Conservation (phyloP, 345 rosid genomes). For the Lepidium aucheri region DNA sequence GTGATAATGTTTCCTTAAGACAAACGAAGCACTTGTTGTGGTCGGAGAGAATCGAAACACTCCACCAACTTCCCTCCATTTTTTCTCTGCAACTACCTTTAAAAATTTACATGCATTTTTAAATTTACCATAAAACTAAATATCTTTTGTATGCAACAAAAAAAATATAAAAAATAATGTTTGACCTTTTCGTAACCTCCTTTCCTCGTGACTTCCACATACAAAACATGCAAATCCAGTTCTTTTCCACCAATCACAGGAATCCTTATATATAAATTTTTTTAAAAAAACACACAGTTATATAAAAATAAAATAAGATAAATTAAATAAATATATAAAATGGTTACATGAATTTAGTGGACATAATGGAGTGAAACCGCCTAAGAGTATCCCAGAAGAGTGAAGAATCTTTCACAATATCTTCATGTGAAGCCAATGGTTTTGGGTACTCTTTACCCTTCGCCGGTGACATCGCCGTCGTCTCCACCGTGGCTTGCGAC, state of each 20-base stretch:
- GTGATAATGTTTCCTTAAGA: constrained; percentile 76
- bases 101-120: constrained; percentile 8
- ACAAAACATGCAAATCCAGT: constrained; percentile 82
- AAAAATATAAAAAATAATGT: background rate
- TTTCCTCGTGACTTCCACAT: constrained; percentile 72
- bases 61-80: constrained; percentile 97
- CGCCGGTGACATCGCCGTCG: constrained; percentile 8
- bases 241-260: constrained; percentile 99
- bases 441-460: constrained; percentile 48
- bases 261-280: constrained; percentile 56
- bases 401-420: constrained; percentile 36
- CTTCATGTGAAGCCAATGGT: constrained; percentile 56
- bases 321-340: background rate
- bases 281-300: background rate
- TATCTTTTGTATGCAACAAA: background rate
- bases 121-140: background rate
- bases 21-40: constrained; percentile 95
- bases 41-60: constrained; percentile 82
- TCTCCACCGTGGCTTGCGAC: constrained; percentile 32
- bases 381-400: constrained; percentile 84
- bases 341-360: constrained; percentile 70
- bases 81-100: constrained; percentile 93
- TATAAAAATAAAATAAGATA: background rate
- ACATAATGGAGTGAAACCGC: constrained; percentile 73
- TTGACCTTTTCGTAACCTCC: constrained; percentile 90